Conservation (phyloP, 192 early-diverging fungal genomes). For the Dissophora ornata region DNA sequence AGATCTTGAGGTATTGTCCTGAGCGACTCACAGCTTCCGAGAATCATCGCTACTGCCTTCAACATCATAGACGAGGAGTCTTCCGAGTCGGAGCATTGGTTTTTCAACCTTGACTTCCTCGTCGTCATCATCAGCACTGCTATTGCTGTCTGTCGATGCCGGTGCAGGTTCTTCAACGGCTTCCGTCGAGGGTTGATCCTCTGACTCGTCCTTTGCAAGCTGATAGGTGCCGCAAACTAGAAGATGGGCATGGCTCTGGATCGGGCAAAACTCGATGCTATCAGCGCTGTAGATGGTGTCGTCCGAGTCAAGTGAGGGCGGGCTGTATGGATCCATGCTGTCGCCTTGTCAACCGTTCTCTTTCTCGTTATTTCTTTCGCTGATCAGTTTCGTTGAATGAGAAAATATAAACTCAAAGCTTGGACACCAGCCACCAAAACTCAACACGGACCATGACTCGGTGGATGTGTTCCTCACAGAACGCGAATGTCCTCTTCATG, state of each 20-base stretch:
- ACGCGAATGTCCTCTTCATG: constrained; percentile 1
- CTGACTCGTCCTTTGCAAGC: constrained; percentile 57
- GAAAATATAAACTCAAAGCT: too few species aligned
- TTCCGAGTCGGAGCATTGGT: constrained; percentile 69
- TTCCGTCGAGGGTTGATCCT: constrained; percentile 25
- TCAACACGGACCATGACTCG: too few species aligned
- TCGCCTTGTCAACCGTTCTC: neutral
- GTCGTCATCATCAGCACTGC: constrained; percentile 28
- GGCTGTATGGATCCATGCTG: constrained; percentile 28
- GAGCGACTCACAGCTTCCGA: constrained; percentile 42
- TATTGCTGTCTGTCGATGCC: neutral
- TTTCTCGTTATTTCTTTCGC: neutral
- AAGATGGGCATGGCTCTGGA: constrained; percentile 53
- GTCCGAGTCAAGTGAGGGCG: constrained; percentile 61
- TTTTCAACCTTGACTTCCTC: constrained; percentile 31
- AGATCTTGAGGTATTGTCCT: too few species aligned
- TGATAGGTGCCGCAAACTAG: constrained; percentile 81
- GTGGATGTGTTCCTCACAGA: too few species aligned
- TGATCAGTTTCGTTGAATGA: neutral
- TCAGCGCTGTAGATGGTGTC: constrained; percentile 79
- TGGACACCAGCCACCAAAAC: too few species aligned
- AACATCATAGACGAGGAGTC: constrained; percentile 71
- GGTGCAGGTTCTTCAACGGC: constrained; percentile 4
- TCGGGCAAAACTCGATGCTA: constrained; percentile 78
- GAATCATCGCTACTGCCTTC: constrained; percentile 37